Conservation (phyloP, 345 rosid genomes). For the Gossypium australe region DNA sequence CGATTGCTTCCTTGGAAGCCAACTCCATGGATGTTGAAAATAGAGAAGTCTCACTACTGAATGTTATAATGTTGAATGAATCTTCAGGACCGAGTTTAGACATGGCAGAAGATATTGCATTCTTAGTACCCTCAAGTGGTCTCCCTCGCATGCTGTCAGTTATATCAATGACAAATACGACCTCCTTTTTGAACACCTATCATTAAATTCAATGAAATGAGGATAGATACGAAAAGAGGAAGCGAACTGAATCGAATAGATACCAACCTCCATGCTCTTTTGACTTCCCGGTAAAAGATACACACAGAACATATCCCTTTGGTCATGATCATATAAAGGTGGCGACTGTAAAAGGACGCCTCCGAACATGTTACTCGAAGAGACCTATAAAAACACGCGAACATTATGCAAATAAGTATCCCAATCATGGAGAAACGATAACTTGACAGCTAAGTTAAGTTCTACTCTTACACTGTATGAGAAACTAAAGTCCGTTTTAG, state of each 20-base stretch:
- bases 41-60: constrained; percentile 56
- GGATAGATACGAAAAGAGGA: constrained; percentile 11
- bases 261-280: constrained; percentile 49
- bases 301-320: constrained; percentile 71
- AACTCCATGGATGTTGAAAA: constrained; percentile 69
- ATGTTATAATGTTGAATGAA: constrained; percentile 78
- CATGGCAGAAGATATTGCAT: constrained; percentile 54
- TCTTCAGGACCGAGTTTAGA: constrained; percentile 56
- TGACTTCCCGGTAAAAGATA: constrained; percentile 73
- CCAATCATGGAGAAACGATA: neutral
- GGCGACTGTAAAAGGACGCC: constrained; percentile 77
- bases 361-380: constrained; percentile 54
- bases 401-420: constrained; percentile 3
- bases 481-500: constrained; percentile 57
- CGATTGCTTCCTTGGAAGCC: constrained; percentile 54
- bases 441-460: neutral
- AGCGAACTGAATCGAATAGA: neutral
- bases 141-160: constrained; percentile 87
- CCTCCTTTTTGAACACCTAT: constrained; percentile 71
- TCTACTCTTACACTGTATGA: constrained; percentile 53
- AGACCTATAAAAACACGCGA: constrained; percentile 35
- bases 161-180: constrained; percentile 77
- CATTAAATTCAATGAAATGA: constrained; percentile 23
- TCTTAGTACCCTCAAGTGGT: constrained; percentile 62
- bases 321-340: constrained; percentile 60